Conservation (phyloP, 371 early-diverging fungal species). For the Coelomomyces lativittatus region DNA sequence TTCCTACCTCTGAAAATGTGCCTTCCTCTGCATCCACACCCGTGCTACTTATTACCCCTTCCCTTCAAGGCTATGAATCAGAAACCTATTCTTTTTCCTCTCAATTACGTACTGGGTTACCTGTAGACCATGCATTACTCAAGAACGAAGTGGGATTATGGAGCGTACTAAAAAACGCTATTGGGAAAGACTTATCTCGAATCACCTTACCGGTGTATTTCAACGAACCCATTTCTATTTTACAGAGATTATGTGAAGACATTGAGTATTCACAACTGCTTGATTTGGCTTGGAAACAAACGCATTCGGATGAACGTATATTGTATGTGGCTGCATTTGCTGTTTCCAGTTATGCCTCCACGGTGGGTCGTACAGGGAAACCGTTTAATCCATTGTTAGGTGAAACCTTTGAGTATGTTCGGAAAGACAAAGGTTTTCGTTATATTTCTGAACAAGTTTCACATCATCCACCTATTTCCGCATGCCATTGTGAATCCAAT, state of each 20-base stretch:
- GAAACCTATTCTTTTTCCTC: constrained; percentile 3
- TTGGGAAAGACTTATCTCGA: constrained; percentile 64
- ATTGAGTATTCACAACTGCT: constrained; percentile 61
- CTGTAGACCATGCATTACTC: constrained; percentile 16
- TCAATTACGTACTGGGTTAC: constrained; percentile 12
- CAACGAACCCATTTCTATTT: constrained; percentile 65
- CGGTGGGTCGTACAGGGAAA: constrained; percentile 53
- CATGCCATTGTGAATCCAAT: constrained; percentile 61
- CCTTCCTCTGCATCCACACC: not conserved
- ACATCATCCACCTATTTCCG: constrained; percentile 73
- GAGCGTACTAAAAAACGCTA: constrained; percentile 56
- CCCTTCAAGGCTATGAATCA: constrained; percentile 15
- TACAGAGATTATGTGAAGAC: constrained; percentile 65
- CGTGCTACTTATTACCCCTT: constrained; percentile 6
- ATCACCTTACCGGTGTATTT: constrained; percentile 67
- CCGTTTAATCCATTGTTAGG: constrained; percentile 77
- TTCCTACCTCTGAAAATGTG: too few species aligned
- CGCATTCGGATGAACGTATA: constrained; percentile 42
- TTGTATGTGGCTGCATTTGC: constrained; percentile 64
- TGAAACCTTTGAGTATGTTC: constrained; percentile 65
- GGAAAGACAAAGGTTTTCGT: constrained; percentile 53
- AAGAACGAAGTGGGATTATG: constrained; percentile 31
- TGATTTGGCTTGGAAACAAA: constrained; percentile 42
- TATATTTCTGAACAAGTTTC: constrained; percentile 66
- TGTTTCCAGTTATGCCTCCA: constrained; percentile 59